Base-by-base conservation (phyloP, 441 rosid species). In the Mallotus japonicus region DNA sequence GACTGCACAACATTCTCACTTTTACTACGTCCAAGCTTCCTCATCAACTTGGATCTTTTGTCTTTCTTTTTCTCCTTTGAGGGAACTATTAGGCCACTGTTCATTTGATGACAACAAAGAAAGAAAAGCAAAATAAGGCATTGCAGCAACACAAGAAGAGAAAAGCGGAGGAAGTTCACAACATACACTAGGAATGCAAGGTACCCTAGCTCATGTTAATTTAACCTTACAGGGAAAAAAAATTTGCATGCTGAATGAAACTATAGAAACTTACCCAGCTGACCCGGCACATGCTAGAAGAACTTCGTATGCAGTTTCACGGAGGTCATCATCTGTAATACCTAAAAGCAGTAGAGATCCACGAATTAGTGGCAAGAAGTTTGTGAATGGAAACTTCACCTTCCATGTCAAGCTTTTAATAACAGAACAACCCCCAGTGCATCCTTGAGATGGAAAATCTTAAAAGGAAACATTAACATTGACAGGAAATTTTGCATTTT, bases 251-350 rank as follows among this genome's bases (percentile, higher is more conserved):
- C 60, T 60, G 62, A 60, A 71, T 14, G 10, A 72, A 73, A 71
- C 15, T 50, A 49, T 69, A 46, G 60, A 71, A 55, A 72, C 81
- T 75, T 85, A 96, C 99, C 99, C 98, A 56, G 98, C 78, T 71
- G 99, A 96, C 72, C 99, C 99, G 71, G 99, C 99, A 77, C 97
- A 93, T 59, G 97, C 97, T 86, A 96, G 81, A 62, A 96, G 93
- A 83, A 90, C 78, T 84, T 93, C 98, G 67, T 89, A 96, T 53
- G 99, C 97, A 71, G 95, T 90, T 84, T 96, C 98, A 14, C 97
- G 96, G 49, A 93, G 91, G 82, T 96, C 99, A 54, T 96, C 99
- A 78, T 90, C 98, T 40, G 89, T 83, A 42, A 90, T 86, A 79
- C 97, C 99, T 96, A 84, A 77, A 82, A 79, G 64, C 12, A 67